These are phyloP conservation scores for Phlyctochytrium arcticum DNA, from an alignment of 192 early-diverging fungal genomes.

Conservation along the genomic window DNA sequence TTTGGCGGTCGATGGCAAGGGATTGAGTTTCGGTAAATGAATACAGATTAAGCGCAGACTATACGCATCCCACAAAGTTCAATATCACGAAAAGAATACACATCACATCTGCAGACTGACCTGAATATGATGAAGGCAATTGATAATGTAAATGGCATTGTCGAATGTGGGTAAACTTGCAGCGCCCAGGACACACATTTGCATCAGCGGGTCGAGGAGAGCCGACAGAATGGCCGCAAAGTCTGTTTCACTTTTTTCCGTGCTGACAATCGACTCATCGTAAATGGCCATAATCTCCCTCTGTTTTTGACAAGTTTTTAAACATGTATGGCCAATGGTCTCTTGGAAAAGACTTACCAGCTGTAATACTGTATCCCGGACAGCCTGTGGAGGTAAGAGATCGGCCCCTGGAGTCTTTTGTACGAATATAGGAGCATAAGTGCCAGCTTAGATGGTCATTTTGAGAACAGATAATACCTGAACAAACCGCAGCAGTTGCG, in stretches of 20 bases:
- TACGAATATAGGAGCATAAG: too few species aligned
- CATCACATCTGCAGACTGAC: constrained; percentile 30
- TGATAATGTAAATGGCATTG: constrained; percentile 67
- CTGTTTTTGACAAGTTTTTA: constrained; percentile 25
- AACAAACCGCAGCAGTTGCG: constrained; percentile 38
- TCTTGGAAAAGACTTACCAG: constrained; percentile 41
- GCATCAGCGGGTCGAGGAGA: constrained; percentile 68
- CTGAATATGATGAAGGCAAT: constrained; percentile 70
- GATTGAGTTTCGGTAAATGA: constrained; percentile 57
- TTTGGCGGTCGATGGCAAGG: constrained; percentile 54
- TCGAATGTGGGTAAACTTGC: constrained; percentile 50
- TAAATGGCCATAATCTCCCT: constrained; percentile 80
- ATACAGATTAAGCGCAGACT: constrained; percentile 64
- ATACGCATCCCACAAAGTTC: not conserved
- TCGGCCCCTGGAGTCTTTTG: constrained; percentile 56
- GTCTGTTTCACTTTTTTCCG: constrained; percentile 49
- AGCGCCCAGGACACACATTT: constrained; percentile 62
- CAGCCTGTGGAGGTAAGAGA: constrained; percentile 54
- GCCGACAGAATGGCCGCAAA: constrained; percentile 65
- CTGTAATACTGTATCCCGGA: constrained; percentile 66
- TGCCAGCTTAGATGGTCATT: too few species aligned
- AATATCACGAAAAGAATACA: not conserved
- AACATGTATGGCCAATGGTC: not conserved
- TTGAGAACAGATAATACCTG: too few species aligned
- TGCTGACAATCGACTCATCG: constrained; percentile 64